Base-by-base conservation (phyloP, 306 rosid genomes). In the Dalbergia cochinchinensis region DNA sequence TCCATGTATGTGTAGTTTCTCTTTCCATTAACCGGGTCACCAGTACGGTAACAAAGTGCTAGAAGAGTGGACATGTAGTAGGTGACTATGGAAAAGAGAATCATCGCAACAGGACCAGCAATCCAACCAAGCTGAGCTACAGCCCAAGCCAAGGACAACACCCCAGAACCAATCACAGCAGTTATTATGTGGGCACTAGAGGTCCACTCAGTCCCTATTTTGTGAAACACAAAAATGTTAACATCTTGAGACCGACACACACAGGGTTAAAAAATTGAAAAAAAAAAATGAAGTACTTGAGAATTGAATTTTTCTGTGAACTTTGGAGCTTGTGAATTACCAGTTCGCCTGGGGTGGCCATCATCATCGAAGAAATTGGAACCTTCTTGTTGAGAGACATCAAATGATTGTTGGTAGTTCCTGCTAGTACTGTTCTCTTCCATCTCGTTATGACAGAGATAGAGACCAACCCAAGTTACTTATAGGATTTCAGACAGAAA, bases 81-180 rank as follows among this genome's bases (percentile, higher is more conserved):
- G 42, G 85, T 86, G 1, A 86, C 87, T 6, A 64, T 4, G 20
- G 90, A 84, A 47, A 86, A 86, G 47, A 86, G 80, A 74, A 86
- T 0, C 90, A 86, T 77, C 8, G 57, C 66, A 13, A 37, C 13
- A n/a, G 87, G 90, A 6, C 90, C 90, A n/a, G 87, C 90, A 31
- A 81, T 3, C 90, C 90, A 86, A 45, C 90, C 90, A 6, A 86
- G 87, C 50, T 86, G 90, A 42, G 86, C 90, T 68, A 86, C 73
- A 0, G 89, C 87, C 89, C 89, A 86, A 37, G 87, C 83, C 63
- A 86, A 44, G 9, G 90, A 86, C 4, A 86, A 26, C 35, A 86
- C 87, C 19, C 90, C 90, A 2, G 87, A 83, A 3, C 87, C 90
- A 68, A 86, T 86, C 3, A 86, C 89, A 2, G 89, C 89, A 0